Base-by-base conservation (phyloP, 1,284 basidiomycete genomes). In the Ganoderma sp. region DNA sequence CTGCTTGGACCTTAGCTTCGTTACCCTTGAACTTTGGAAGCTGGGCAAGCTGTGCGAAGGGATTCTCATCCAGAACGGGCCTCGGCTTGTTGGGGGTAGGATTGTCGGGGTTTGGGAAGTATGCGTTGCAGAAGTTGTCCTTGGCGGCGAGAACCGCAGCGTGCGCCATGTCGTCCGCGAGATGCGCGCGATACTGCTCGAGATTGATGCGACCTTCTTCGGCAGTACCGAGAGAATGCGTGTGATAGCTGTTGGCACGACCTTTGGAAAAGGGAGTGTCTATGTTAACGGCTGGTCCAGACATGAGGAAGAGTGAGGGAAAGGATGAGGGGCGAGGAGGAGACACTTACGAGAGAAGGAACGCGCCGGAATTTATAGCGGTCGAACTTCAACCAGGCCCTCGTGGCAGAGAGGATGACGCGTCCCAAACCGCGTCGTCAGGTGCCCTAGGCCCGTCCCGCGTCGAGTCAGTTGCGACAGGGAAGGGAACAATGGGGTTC, bases 111-210 rank as follows among this genome's bases (percentile, higher is more conserved):
- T 0, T 8, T 3, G 56, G 56, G 10, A 58, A 58, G 56, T 37
- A 58, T 12, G 34, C 34, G 9, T 58, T 2, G 56, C 56, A 58
- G 19, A 58, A 58, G 12, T 39, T 37, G 9, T 39, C 34, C 19
- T 22, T n/a, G 9, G 10, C 19, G 2, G 19, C 56, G 56, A 39
- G 56, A 4, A 58, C 56, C 1, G 56, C 56, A 22, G 56, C 56
- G 37, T 58, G 56, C 9, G 56, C 56, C 56, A 58, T 58, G 19
- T 39, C 56, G 17, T 58, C 34, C 22, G 32, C 56, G 32, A 58
- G n/a, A 8, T 39, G 17, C 2, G n/a, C n/a, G 37, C 56, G 56
- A 39, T 39, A 58, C 10, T 58, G n/a, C n/a, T n/a, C n/a, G n/a
- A n/a, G n/a, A n/a, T n/a, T n/a, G n/a, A n/a, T n/a, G n/a, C n/a